Percentiles rank a stretch among this genome's conserved stretches.
Conservation (phyloP, 768 basidiomycete genomes). For the Phylloporus scabripes region DNA sequence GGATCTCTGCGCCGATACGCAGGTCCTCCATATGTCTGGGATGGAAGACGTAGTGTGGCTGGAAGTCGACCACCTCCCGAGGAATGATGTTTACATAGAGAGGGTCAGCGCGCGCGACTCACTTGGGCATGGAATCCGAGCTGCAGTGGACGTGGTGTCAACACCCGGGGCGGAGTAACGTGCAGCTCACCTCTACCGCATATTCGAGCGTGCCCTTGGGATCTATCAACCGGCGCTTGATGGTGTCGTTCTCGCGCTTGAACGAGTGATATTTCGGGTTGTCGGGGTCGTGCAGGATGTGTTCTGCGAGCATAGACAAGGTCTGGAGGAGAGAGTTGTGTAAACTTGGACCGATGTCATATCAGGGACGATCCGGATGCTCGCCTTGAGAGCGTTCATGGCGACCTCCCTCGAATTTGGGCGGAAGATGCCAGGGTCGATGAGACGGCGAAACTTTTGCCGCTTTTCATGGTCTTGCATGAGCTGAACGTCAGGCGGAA, state of each 20-base stretch:
- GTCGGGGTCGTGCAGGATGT: constrained; percentile 66
- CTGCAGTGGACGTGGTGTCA: constrained; percentile 29
- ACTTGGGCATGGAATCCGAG: constrained; percentile 74
- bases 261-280: constrained; percentile 69
- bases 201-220: constrained; percentile 73
- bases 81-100: neutral
- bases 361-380: neutral
- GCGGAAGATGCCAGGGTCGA: constrained; percentile 74
- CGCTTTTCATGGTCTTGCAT: constrained; percentile 57
- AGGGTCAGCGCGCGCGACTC: neutral
- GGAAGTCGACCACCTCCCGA: constrained; percentile 60
- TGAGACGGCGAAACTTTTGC: constrained; percentile 66
- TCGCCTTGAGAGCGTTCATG: constrained; percentile 58
- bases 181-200: constrained; percentile 62
- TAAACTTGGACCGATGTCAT: neutral
- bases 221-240: constrained; percentile 63
- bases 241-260: constrained; percentile 67
- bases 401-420: constrained; percentile 62
- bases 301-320: constrained; percentile 62
- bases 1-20: constrained; percentile 55
- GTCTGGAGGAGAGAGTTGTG: constrained; percentile 32
- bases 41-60: constrained; percentile 68
- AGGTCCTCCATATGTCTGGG: constrained; percentile 48
- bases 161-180: neutral
- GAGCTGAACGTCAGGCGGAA: constrained; percentile 9